These are phyloP conservation scores for Kazachstania africana DNA, from an alignment of 805 yeast species.

Conservation along the genomic window DNA sequence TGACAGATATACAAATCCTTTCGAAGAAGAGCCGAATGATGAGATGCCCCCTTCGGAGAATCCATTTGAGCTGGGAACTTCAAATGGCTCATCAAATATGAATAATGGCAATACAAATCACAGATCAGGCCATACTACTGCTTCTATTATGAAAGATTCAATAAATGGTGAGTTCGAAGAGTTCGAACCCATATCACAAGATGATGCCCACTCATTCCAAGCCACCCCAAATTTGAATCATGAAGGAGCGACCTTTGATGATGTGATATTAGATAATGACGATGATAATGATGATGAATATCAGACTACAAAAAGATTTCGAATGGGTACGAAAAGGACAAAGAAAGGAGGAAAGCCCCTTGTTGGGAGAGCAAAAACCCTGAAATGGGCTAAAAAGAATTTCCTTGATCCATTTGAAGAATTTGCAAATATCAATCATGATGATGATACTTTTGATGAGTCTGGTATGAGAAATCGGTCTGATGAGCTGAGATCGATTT, in stretches of 20 bases:
- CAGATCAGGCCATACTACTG: too few relatives aligned
- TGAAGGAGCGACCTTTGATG: constrained; percentile 15
- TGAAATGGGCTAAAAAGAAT: constrained; percentile 36
- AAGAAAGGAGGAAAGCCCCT: constrained; percentile 61
- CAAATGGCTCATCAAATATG: too few relatives aligned
- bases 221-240: constrained; percentile 18
- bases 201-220: constrained; percentile 17
- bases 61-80: too few relatives aligned
- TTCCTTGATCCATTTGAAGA: constrained; percentile 26
- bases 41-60: too few relatives aligned
- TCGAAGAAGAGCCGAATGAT: too few relatives aligned
- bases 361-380: constrained; percentile 47
- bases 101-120: too few relatives aligned
- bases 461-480: constrained; percentile 30
- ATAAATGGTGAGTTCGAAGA: too few relatives aligned
- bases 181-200: too few relatives aligned
- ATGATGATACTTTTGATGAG: constrained; percentile 22
- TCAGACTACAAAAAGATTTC: constrained; percentile 39
- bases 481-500: constrained; percentile 37
- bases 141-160: too few relatives aligned
- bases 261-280: constrained; percentile 13
- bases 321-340: constrained; percentile 88
- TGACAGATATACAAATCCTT: too few relatives aligned
- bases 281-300: constrained; percentile 7
- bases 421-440: constrained; percentile 9